A percentile compares a stretch with the other conserved stretches of the same genome.
phyloP scores from a whole-genome alignment of 164 flowering plant genomes.

The Liriodendron chinense region DNA sequence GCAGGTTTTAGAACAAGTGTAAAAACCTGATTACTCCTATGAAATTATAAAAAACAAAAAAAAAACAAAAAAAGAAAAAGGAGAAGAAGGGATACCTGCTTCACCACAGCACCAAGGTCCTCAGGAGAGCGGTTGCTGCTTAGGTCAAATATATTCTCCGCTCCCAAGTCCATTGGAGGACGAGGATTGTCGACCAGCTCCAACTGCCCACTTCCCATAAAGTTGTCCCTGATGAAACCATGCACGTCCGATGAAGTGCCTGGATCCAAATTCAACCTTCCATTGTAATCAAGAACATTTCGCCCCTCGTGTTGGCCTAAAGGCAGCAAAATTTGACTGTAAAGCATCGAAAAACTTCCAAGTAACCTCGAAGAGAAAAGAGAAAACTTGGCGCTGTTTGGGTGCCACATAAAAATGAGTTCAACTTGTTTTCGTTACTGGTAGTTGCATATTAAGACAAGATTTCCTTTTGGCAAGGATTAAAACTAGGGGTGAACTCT shows the following conservation, averaged over 20 bases:
- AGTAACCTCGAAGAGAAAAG: too few species aligned
- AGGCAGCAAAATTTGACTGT: too few species aligned
- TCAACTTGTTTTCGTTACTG: too few species aligned
- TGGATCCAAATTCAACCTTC: background rate
- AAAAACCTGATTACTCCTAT: background rate
- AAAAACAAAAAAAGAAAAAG: too few species aligned
- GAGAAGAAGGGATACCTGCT: background rate
- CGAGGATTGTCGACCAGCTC: background rate
- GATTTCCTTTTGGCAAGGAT: too few species aligned
- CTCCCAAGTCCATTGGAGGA: background rate
- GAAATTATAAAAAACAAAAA: background rate
- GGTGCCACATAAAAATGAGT: too few species aligned
- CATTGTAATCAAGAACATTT: background rate
- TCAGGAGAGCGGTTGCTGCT: background rate
- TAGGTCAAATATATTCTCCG: background rate
- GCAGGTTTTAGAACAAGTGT: too few species aligned
- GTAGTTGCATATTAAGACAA: too few species aligned
- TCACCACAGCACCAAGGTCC: slow-evolving; percentile 6
- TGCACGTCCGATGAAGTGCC: background rate
- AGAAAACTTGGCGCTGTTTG: too few species aligned
- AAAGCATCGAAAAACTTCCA: too few species aligned
- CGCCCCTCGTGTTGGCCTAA: background rate
- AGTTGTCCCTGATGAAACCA: background rate
- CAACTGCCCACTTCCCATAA: background rate
- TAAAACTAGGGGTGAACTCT: too few species aligned